Conservation (phyloP, 2,329 filamentous ascomycete genomes). For the Fusarium praegraminearum region DNA sequence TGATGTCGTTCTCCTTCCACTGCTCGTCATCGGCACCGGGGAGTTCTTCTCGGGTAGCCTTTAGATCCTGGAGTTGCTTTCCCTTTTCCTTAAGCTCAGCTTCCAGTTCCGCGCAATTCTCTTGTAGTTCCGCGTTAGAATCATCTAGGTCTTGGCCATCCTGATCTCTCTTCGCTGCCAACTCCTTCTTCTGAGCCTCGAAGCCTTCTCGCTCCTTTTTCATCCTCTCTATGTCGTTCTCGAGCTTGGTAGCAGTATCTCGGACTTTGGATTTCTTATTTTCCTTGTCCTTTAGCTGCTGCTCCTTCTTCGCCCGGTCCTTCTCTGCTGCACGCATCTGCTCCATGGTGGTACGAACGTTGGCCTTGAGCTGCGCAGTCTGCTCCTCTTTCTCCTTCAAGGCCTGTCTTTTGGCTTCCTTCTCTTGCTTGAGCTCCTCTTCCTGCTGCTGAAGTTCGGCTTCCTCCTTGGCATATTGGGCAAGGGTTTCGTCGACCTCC, state of each 20-base stretch:
- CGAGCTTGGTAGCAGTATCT: slow-evolving; percentile 77
- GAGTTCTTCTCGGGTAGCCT: slow-evolving; percentile 74
- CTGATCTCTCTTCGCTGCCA: slow-evolving; percentile 64
- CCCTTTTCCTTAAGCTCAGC: slow-evolving; percentile 75
- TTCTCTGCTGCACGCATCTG: slow-evolving; percentile 85
- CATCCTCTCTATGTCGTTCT: slow-evolving; percentile 72
- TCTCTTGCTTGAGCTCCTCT: slow-evolving; percentile 78
- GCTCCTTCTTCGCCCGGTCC: slow-evolving; percentile 82
- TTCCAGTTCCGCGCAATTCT: slow-evolving; percentile 74
- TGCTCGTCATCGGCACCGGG: slow-evolving; percentile 71
- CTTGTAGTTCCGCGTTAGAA: slow-evolving; percentile 71
- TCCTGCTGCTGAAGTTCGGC: slow-evolving; percentile 75
- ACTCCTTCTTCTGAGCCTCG: slow-evolving; percentile 63
- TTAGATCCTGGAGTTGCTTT: slow-evolving; percentile 79
- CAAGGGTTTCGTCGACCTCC: slow-evolving; percentile 84
- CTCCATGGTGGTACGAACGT: slow-evolving; percentile 83
- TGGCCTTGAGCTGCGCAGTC: slow-evolving; percentile 84
- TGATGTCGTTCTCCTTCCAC: slow-evolving; percentile 63
- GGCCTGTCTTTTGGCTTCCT: slow-evolving; percentile 80
- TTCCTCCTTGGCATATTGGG: slow-evolving; percentile 77
- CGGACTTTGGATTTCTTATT: slow-evolving; percentile 76
- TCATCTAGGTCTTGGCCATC: slow-evolving; percentile 65
- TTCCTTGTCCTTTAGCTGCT: slow-evolving; percentile 74
- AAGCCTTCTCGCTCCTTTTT: slow-evolving; percentile 66
- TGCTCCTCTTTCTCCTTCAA: slow-evolving; percentile 92